These are phyloP conservation scores for Camelina sativa DNA, from an alignment of 345 rosid species.

Conservation along the genomic window DNA sequence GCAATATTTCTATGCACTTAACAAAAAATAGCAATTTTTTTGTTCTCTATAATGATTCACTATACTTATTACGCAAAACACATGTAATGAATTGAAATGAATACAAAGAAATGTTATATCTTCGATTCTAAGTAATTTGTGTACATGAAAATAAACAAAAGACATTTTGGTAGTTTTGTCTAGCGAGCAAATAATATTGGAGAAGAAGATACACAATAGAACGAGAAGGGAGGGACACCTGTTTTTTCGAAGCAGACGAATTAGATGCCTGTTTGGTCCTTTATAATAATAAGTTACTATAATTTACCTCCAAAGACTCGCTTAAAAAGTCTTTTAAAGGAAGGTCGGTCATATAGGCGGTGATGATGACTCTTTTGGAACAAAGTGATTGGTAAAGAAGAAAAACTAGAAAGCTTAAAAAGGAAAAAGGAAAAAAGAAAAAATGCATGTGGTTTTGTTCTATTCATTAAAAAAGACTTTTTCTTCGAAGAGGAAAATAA, in stretches of 20 bases:
- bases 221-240: not conserved
- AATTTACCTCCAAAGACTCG: not conserved
- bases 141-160: not conserved
- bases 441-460: slow-evolving; percentile 35
- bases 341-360: not conserved
- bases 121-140: not conserved
- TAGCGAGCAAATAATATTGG: not conserved
- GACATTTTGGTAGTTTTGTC: not conserved
- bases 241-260: not conserved
- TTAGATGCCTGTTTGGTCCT: not conserved
- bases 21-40: not conserved
- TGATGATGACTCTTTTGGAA: slow-evolving; percentile 24
- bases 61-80: not conserved
- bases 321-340: not conserved
- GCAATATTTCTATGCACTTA: not conserved
- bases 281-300: too few species aligned
- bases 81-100: not conserved
- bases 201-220: too few species aligned
- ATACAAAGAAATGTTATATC: not conserved
- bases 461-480: not conserved
- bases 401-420: slow-evolving; percentile 12
- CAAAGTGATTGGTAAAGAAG: slow-evolving; percentile 10
- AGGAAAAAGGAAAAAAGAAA: not conserved
- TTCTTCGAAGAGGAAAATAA: not conserved
- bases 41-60: not conserved